Base-by-base conservation (phyloP, 2,329 filamentous ascomycete genomes). In the Triangularia setosa region DNA sequence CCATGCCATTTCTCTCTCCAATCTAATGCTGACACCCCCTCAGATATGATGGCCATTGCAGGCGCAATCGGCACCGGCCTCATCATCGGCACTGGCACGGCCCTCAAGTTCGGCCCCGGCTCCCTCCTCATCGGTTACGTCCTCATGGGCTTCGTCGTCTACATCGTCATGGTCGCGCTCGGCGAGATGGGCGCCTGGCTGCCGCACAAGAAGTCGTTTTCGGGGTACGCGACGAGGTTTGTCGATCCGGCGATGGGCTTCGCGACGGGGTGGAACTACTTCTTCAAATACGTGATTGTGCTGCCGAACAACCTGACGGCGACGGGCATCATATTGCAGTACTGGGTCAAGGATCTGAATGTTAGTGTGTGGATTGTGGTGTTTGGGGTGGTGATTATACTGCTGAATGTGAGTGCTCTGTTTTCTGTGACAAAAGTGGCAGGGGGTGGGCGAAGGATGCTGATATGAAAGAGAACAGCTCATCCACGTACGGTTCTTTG, bases 181-280 rank as follows among this genome's bases (percentile, higher is more conserved):
- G 87, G 86, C 58, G 87, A 90, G 71, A 90, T 90, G 86, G 87
- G 86, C 24, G 81, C 87, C 48, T 89, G 84, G 84, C 75, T 90
- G 30, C 87, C 87, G 16, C 76, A 86, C 64, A 80, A 84, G 62
- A 84, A 84, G 72, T 85, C 85, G 65, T 90, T 90, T 72, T 84
- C 86, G 54, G 85, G 86, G 57, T 90, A 89, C 68, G 87, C 87
- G 23, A 80, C 83, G 53, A 81, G 87, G 60, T 90, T 88, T 75
- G 83, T 83, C 68, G 87, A 90, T 71, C 72, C 73, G 23, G 71
- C 73, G n/a, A 70, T 75, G 65, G 73, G 74, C 0, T 81, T 79
- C 59, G 79, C 78, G 11, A 79, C 79, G 2, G 79, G 76, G 2
- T 81, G 79, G 79, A 79, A 80, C 64, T 82, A 83, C 71, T 80